phyloP scores from a whole-genome alignment of 176 grass and related monocot genomes.

The Oryza longistaminata region DNA sequence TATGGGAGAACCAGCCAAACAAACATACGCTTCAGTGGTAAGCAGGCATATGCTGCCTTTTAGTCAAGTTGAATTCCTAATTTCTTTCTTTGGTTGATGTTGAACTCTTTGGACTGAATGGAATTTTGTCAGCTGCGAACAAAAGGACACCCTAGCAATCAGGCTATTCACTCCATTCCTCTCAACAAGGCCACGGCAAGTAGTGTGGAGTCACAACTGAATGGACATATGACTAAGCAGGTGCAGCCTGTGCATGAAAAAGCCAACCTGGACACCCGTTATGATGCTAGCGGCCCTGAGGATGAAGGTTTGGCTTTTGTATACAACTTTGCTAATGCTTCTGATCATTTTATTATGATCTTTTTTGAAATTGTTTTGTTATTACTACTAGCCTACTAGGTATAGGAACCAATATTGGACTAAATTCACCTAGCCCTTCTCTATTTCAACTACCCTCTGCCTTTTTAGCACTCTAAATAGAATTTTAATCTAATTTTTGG shows the following conservation, averaged over 20 bases:
- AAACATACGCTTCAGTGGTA: constrained; percentile 78
- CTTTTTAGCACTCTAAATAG: not conserved
- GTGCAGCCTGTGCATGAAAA: constrained; percentile 47
- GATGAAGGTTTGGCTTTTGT: constrained; percentile 58
- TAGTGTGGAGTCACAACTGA: constrained; percentile 31
- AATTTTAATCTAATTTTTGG: constrained; percentile 4
- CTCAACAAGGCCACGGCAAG: constrained; percentile 32
- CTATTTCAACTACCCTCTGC: constrained; percentile 1
- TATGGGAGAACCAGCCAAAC: constrained; percentile 47
- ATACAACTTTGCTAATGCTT: not conserved
- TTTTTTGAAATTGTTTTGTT: constrained; percentile 11
- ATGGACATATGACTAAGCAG: constrained; percentile 32
- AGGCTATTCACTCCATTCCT: constrained; percentile 17
- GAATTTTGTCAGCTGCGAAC: constrained; percentile 51
- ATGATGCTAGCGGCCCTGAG: constrained; percentile 39
- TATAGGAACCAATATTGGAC: not conserved
- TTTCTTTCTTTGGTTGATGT: constrained; percentile 13
- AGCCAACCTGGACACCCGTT: constrained; percentile 31
- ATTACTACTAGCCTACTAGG: not conserved
- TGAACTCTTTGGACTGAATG: not conserved
- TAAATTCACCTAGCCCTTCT: not conserved
- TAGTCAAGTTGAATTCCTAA: constrained; percentile 12
- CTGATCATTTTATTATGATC: constrained; percentile 6
- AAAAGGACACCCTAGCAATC: constrained; percentile 40
- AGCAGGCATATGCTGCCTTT: not conserved